These are phyloP conservation scores for Solanum arcanum DNA, from an alignment of 257 asterid species.

Conservation along the genomic window DNA sequence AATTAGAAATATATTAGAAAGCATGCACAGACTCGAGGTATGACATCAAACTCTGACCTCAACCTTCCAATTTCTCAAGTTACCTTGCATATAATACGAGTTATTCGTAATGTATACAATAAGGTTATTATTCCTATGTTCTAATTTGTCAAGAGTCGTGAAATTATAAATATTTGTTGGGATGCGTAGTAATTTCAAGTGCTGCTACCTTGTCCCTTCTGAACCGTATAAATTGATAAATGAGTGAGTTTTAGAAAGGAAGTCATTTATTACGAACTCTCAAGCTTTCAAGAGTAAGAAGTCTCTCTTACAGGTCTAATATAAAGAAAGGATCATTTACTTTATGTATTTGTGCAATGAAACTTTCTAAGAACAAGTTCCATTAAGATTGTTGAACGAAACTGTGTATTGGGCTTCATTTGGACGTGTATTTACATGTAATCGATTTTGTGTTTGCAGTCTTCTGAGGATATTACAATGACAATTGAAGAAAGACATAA, in stretches of 20 bases:
- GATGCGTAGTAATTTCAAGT: background rate
- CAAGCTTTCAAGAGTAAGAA: background rate
- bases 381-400: background rate
- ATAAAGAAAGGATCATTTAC: background rate
- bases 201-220: background rate
- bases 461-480: conserved; percentile 27
- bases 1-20: conserved; percentile 21
- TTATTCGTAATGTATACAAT: background rate
- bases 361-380: background rate
- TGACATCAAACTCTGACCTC: background rate
- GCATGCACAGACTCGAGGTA: conserved; percentile 42
- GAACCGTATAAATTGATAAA: background rate
- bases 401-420: background rate
- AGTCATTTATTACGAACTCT: background rate
- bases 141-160: background rate
- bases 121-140: background rate
- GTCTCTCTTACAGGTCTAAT: background rate
- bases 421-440: background rate
- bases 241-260: background rate
- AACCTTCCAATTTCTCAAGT: background rate
- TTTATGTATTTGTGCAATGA: background rate
- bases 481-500: conserved; percentile 50
- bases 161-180: background rate
- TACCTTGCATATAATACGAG: background rate
- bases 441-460: conserved; percentile 28